phyloP scores from a whole-genome alignment of 768 basidiomycete species.

The Amanita molliuscula region DNA sequence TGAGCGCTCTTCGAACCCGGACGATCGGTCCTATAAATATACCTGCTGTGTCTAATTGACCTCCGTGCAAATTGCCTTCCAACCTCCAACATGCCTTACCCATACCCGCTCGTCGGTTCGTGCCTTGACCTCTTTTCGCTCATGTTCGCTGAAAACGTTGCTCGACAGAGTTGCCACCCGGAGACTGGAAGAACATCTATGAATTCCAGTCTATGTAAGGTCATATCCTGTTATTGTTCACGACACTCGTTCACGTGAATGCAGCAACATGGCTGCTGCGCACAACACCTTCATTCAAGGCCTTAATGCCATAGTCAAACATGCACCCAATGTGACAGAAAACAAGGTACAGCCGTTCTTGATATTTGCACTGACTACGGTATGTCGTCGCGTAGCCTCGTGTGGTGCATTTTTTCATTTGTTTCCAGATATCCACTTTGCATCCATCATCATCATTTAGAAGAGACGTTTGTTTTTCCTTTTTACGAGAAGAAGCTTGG shows the following conservation, averaged over 20 bases:
- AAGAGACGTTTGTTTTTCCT: conserved; percentile 19
- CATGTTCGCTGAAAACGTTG: neutral
- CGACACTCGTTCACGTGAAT: neutral
- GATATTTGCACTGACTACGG: conserved; percentile 17
- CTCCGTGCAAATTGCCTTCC: too few species aligned
- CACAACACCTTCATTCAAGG: conserved; percentile 22
- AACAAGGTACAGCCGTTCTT: conserved; percentile 17
- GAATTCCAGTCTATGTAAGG: conserved; percentile 19
- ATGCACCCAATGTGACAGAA: conserved; percentile 13
- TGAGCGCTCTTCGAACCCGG: neutral
- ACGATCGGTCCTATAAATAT: neutral
- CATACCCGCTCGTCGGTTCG: conserved; percentile 12
- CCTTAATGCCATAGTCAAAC: conserved; percentile 17
- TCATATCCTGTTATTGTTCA: neutral
- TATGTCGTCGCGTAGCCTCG: conserved; percentile 7
- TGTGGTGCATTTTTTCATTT: neutral
- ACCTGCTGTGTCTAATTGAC: too few species aligned
- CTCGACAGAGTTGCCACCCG: conserved; percentile 14
- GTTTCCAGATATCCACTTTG: conserved; percentile 12
- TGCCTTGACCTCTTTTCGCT: neutral
- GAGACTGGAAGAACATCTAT: conserved; percentile 17
- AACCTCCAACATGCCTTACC: conserved; percentile 10
- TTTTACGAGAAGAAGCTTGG: conserved; percentile 18
- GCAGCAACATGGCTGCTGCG: conserved; percentile 20
- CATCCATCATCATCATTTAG: conserved; percentile 22